Percentiles rank a stretch among this genome's conserved stretches.
phyloP scores from a whole-genome alignment of 257 asterid genomes.

The Coffea eugenioides region DNA sequence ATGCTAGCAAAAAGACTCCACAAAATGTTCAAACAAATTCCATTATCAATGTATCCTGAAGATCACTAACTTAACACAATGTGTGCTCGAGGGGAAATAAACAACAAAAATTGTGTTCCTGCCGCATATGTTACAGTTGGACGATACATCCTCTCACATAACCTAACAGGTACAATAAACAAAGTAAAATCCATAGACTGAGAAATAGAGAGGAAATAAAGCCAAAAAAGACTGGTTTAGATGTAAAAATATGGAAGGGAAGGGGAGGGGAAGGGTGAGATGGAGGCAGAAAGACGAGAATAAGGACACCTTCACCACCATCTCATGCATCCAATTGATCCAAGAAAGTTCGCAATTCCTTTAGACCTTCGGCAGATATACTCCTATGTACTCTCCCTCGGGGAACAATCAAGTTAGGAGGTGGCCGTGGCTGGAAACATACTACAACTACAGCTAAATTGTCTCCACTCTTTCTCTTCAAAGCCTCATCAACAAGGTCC shows the following conservation, averaged over 20 bases:
- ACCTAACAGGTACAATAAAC: conserved; percentile 31
- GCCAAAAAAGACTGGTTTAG: conserved; percentile 19
- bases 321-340: conserved; percentile 60
- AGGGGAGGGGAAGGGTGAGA: neutral
- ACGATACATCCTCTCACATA: conserved; percentile 54
- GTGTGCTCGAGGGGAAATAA: neutral
- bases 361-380: conserved; percentile 90
- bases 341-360: conserved; percentile 80
- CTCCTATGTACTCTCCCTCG: conserved; percentile 93
- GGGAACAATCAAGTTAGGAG: conserved; percentile 64
- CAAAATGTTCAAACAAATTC: neutral
- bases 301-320: conserved; percentile 17
- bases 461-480: conserved; percentile 87
- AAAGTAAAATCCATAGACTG: neutral
- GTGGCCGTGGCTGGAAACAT: conserved; percentile 76
- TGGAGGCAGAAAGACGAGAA: neutral
- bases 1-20: neutral
- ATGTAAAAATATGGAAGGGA: neutral
- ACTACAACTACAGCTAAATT: conserved; percentile 81
- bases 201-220: conserved; percentile 19
- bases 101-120: conserved; percentile 13
- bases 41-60: neutral
- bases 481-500: conserved; percentile 84
- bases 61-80: neutral
- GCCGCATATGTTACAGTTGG: conserved; percentile 90